phyloP scores from a whole-genome alignment of 345 rosid genomes.

The Eucalyptus albens region DNA sequence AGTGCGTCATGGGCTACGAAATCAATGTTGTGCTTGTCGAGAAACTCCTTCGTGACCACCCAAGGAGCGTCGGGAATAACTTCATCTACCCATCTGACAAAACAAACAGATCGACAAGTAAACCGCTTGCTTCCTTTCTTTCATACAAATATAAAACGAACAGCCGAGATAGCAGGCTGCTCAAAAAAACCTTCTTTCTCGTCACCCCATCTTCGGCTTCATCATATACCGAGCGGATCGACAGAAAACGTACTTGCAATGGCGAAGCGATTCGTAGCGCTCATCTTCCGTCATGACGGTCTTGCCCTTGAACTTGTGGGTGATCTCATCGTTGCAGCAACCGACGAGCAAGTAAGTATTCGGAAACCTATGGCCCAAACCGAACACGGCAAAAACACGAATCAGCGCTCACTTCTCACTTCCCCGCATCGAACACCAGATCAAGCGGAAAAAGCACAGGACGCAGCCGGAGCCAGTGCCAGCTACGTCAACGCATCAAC shows the following conservation, averaged over 20 bases:
- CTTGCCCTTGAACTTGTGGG: constrained; percentile 80
- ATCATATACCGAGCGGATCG: not conserved
- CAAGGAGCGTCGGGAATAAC: constrained; percentile 90
- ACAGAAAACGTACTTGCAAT: constrained; percentile 60
- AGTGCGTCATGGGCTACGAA: constrained; percentile 89
- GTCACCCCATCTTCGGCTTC: not conserved
- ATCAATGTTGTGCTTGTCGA: constrained; percentile 66
- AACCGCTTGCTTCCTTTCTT: not conserved
- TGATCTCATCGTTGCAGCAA: constrained; percentile 82
- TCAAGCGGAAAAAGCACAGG: not conserved
- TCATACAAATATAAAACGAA: not conserved
- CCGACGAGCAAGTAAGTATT: constrained; percentile 76
- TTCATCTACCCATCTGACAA: constrained; percentile 89
- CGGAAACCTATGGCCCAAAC: constrained; percentile 42
- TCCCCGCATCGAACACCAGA: not conserved
- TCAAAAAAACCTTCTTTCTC: not conserved
- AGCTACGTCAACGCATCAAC: not conserved
- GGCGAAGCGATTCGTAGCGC: constrained; percentile 92
- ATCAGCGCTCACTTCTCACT: not conserved
- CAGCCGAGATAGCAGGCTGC: not conserved
- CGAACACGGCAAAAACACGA: not conserved
- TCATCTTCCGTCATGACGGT: constrained; percentile 81
- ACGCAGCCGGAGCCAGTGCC: not conserved
- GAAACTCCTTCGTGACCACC: constrained; percentile 81
- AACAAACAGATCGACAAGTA: not conserved